Percentiles rank a stretch among this genome's conserved stretches.
Conservation (phyloP, 768 basidiomycete genomes). For the Gelatoporia subvermispora region DNA sequence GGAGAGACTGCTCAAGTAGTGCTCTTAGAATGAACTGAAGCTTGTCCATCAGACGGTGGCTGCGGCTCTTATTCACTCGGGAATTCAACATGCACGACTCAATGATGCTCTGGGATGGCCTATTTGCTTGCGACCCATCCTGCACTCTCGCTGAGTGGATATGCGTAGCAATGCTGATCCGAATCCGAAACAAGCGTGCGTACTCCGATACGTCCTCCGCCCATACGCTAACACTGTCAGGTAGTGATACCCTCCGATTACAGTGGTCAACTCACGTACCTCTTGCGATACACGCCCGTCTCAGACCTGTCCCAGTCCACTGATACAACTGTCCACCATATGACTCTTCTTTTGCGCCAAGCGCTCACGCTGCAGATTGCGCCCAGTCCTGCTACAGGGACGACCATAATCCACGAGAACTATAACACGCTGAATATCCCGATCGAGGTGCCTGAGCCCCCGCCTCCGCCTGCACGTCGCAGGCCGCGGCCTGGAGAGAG, state of each 20-base stretch:
- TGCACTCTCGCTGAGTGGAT: constrained; percentile 80
- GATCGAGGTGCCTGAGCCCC: constrained; percentile 53
- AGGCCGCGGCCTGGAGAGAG: constrained; percentile 29
- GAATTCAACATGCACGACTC: constrained; percentile 81
- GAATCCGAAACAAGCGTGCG: constrained; percentile 86
- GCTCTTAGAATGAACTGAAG: constrained; percentile 7
- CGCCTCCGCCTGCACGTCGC: constrained; percentile 32
- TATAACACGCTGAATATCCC: constrained; percentile 71
- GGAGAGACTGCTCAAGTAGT: constrained; percentile 25
- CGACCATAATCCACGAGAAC: constrained; percentile 80
- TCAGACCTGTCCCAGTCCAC: constrained; percentile 1
- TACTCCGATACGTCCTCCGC: not conserved
- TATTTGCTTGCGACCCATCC: constrained; percentile 84
- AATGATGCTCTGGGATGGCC: constrained; percentile 91
- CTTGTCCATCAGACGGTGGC: constrained; percentile 67
- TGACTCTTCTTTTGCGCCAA: constrained; percentile 74
- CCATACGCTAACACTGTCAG: not conserved
- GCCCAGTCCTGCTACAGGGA: constrained; percentile 69
- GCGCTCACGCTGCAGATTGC: constrained; percentile 75
- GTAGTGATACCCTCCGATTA: constrained; percentile 86
- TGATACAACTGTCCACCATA: constrained; percentile 41
- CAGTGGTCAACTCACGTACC: constrained; percentile 72
- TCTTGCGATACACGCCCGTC: constrained; percentile 80
- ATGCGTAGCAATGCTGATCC: constrained; percentile 91
- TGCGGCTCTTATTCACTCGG: constrained; percentile 87